These are phyloP conservation scores for Melanopsichium pennsylvanicum DNA, from an alignment of 1,284 basidiomycete species.

Conservation along the genomic window DNA sequence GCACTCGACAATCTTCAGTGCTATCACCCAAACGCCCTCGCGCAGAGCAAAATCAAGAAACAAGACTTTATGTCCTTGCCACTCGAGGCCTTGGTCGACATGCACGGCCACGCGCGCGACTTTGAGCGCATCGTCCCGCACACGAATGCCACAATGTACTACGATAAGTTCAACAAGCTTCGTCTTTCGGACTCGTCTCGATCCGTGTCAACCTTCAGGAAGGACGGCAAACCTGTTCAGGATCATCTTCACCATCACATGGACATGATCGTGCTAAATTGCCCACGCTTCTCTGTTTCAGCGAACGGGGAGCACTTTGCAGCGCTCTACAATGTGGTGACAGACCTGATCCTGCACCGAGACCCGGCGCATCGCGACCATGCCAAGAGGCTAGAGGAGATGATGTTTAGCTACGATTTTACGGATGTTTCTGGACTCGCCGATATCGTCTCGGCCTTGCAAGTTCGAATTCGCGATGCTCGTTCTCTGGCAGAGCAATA, in stretches of 20 bases:
- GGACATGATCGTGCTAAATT: conserved; percentile 80
- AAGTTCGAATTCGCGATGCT: conserved; percentile 75
- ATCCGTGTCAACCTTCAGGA: conserved; percentile 65
- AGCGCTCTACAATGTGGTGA: conserved; percentile 86
- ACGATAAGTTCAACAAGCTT: conserved; percentile 86
- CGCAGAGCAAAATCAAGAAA: conserved; percentile 55
- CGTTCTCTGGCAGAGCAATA: conserved; percentile 57
- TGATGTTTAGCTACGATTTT: conserved; percentile 90
- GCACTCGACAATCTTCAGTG: conserved; percentile 82
- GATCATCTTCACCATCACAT: conserved; percentile 83
- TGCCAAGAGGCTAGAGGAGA: conserved; percentile 71
- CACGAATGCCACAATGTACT: conserved; percentile 83
- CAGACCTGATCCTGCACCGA: conserved; percentile 81
- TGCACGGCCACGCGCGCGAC: conserved; percentile 37
- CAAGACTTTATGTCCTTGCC: conserved; percentile 73
- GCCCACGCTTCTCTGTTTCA: conserved; percentile 80
- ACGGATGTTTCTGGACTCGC: conserved; percentile 77
- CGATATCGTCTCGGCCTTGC: conserved; percentile 77
- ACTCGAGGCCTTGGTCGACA: conserved; percentile 74
- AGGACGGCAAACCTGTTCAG: conserved; percentile 63
- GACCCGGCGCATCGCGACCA: conserved; percentile 73
- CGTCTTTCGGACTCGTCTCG: conserved; percentile 76
- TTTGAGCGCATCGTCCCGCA: conserved; percentile 85
- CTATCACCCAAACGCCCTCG: conserved; percentile 75
- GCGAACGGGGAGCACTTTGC: conserved; percentile 86